Percentiles rank a stretch among this genome's conserved stretches.
These are phyloP conservation scores for Arctium lappa DNA, from an alignment of 129 eudicot genomes.

Conservation along the genomic window DNA sequence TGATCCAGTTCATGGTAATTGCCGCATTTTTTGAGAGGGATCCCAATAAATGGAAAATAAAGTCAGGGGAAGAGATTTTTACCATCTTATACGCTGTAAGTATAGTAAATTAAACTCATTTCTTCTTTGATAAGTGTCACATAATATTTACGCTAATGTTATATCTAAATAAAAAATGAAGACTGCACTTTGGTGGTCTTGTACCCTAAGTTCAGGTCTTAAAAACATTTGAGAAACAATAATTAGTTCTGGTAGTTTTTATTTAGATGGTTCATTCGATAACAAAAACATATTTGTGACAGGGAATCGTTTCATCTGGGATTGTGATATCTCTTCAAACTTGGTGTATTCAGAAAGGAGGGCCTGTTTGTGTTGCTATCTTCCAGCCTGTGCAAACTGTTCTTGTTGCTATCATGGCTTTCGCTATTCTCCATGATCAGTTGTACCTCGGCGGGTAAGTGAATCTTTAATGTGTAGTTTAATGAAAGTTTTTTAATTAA, in stretches of 20 bases:
- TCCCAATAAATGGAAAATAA: constrained; percentile 57
- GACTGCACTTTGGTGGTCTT: not conserved
- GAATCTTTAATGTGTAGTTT: not conserved
- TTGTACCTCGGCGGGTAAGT: constrained; percentile 80
- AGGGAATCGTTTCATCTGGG: constrained; percentile 84
- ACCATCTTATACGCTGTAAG: constrained; percentile 81
- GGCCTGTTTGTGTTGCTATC: constrained; percentile 81
- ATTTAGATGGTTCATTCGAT: not conserved
- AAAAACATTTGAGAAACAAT: not conserved
- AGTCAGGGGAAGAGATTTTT: constrained; percentile 61
- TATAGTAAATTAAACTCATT: not conserved
- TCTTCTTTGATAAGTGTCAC: not conserved
- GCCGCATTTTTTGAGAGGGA: constrained; percentile 72
- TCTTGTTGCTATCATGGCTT: constrained; percentile 78
- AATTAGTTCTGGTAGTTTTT: not conserved
- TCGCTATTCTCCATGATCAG: constrained; percentile 68
- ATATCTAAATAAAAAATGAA: too few species aligned
- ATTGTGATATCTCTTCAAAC: constrained; percentile 74
- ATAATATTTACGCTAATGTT: not conserved
- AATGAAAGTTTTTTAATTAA: not conserved
- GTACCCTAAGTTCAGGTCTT: not conserved
- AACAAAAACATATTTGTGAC: not conserved
- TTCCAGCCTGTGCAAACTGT: constrained; percentile 92
- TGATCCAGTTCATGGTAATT: constrained; percentile 64
- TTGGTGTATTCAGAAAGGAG: constrained; percentile 89